Evolutionary conservation across 768 basidiomycete species (phyloP), one percentile per base, ranked within the genome.

Genomic region (Boletus rex-veris): DNA sequence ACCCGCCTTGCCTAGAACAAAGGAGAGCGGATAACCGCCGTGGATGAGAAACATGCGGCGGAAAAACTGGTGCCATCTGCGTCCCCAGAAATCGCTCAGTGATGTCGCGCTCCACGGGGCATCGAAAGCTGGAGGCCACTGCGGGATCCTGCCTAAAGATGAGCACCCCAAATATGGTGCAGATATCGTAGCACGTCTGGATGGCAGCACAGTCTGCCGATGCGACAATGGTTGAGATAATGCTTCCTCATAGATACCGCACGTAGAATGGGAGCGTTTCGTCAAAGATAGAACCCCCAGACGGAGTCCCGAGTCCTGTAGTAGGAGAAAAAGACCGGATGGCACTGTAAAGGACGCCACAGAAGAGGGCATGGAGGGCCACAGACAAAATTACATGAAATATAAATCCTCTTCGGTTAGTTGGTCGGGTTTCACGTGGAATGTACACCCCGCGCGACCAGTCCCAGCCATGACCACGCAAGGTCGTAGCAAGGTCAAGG

Each of bases 61-160:
- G 31, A 36, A 28, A 5, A 26, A 43, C 18, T 40, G 39, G 11
- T 40, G 39, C 39, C 19, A 40, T 40, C 39, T 19, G 39, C 18
- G 48, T 33, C 49, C 49, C 49, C 40, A 50, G 5, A 50, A 26
- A 26, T 50, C 49, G 15, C 6, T 14, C 15, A 50, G 4, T 6
- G 49, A 50, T 16, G 49, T 50, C 11, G 49, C 49, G 11, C 49
- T 7, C 49, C 49, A 50, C 8, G 40, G 49, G 9, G 49, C 21
- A n/a, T 50, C 49, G 12, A 50, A 50, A 0, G 49, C 40, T 0
- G 49, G 49, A 3, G 49, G 49, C 49, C 49, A 50, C 8, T 24
- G 39, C 19, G 1, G 31, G 48, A 33, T 50, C 39, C 3, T 50
- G 48, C 26, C 14, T 1, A 3, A 50, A 33, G 31, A 50, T 16